Percentiles rank a stretch among this genome's conserved stretches.
These are phyloP conservation scores for Pythium apleroticum DNA, from an alignment of 352 stramenopile genomes.

Conservation along the genomic window DNA sequence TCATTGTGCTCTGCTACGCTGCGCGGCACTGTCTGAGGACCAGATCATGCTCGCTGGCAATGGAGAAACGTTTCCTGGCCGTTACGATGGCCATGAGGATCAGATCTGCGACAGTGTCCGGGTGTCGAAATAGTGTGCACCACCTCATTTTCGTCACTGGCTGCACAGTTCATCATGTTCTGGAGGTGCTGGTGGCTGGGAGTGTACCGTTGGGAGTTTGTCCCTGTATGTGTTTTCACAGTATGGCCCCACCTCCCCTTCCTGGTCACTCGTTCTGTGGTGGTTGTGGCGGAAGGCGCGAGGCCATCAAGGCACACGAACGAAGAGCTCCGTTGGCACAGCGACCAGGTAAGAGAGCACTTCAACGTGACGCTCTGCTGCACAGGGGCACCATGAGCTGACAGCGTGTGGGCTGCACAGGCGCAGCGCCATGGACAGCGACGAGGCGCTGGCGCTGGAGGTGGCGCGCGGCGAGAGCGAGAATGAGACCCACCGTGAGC, in stretches of 20 bases:
- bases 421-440: not conserved
- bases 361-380: conserved; percentile 29
- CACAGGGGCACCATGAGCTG: not conserved
- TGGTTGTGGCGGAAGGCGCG: conserved; percentile 28
- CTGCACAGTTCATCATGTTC: not conserved
- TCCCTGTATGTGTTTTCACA: conserved; percentile 5
- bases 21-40: no score
- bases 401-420: not conserved
- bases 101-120: conserved; percentile 6
- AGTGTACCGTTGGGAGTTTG: not conserved
- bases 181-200: conserved; percentile 7
- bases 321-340: not conserved
- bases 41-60: not conserved
- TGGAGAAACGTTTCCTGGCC: not conserved
- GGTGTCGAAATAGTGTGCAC: not conserved
- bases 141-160: not conserved
- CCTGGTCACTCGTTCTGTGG: conserved; percentile 27
- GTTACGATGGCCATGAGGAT: not conserved
- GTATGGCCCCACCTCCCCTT: not conserved
- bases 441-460: not conserved
- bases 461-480: not conserved
- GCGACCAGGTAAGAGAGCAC: not conserved
- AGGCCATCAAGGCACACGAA: not conserved
- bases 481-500: not conserved
- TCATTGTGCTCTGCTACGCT: conserved; percentile 26